A percentile compares a stretch with the other conserved stretches of the same genome.
Evolutionary conservation across 176 grass and related monocot species (phyloP).

Genomic region (Puccinellia tenuiflora): DNA sequence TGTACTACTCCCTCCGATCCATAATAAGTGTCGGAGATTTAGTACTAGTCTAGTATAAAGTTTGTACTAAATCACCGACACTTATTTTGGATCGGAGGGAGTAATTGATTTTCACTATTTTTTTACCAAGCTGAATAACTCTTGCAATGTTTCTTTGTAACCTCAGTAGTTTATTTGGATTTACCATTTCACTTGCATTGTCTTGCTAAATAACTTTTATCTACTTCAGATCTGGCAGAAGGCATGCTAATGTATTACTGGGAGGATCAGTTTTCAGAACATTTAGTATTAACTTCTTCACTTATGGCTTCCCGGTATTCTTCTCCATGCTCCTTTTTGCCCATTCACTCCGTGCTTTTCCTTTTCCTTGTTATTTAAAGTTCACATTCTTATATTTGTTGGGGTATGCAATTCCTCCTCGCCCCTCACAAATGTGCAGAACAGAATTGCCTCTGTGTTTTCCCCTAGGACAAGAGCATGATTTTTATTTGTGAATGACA

Average conservation of each 20-base stretch:
- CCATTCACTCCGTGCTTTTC: background rate
- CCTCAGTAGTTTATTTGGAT: background rate
- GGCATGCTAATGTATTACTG: slow-evolving; percentile 72
- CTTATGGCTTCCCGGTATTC: slow-evolving; percentile 92
- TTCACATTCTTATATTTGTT: slow-evolving; percentile 15
- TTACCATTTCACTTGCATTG: background rate
- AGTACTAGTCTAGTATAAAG: no score
- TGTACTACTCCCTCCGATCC: no score
- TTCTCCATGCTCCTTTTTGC: slow-evolving; percentile 10
- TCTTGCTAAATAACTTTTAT: slow-evolving; percentile 30
- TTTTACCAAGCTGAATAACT: background rate
- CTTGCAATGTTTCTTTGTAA: slow-evolving; percentile 1
- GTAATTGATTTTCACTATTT: background rate
- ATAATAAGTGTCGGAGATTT: no score
- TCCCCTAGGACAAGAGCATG: background rate
- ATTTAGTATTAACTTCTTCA: slow-evolving; percentile 97
- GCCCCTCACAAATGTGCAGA: background rate
- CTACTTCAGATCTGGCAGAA: slow-evolving; percentile 65
- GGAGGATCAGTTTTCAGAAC: slow-evolving; percentile 66
- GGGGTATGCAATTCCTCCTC: background rate
- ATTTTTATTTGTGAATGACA: background rate
- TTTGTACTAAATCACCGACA: no score
- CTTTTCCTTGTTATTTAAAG: background rate
- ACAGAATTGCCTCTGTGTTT: background rate
- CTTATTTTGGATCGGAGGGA: no score